Evolutionary conservation across 352 stramenopile genomes (phyloP).

Genomic region (Globisporangium barbulae): DNA sequence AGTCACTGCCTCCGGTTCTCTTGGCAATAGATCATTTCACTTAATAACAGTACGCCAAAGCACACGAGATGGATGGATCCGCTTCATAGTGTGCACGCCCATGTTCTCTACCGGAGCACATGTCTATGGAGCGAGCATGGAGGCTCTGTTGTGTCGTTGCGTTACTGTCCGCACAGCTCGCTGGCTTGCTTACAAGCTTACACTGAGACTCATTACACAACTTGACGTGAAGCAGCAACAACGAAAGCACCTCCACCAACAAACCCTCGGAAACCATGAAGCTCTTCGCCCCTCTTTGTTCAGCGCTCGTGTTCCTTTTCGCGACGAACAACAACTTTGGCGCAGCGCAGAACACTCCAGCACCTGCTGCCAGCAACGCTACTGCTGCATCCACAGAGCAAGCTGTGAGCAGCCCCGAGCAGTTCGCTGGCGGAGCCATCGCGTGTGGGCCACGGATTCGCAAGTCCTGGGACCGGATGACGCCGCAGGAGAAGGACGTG

Average conservation of each 20-base stretch:
- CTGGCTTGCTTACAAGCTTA: background rate
- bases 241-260: background rate
- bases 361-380: background rate
- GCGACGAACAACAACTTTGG: background rate
- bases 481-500: slow-evolving; percentile 56
- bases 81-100: background rate
- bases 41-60: background rate
- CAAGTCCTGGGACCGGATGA: slow-evolving; percentile 69
- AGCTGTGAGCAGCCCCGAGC: slow-evolving; percentile 5
- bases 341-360: slow-evolving; percentile 5
- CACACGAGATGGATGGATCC: slow-evolving; percentile 5
- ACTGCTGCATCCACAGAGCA: background rate
- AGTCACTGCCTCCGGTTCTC: slow-evolving; percentile 3
- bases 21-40: slow-evolving; percentile 5
- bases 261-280: slow-evolving; percentile 11
- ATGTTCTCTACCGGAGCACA: background rate
- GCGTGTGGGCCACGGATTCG: slow-evolving; percentile 67
- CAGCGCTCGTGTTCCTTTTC: background rate
- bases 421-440: background rate
- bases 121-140: background rate
- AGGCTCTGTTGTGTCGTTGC: background rate
- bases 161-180: background rate
- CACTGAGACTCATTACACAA: slow-evolving; percentile 2
- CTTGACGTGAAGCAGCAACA: slow-evolving; percentile 3
- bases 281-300: slow-evolving; percentile 1